phyloP scores from a whole-genome alignment of 768 basidiomycete species.

The Tricholomella constricta region DNA sequence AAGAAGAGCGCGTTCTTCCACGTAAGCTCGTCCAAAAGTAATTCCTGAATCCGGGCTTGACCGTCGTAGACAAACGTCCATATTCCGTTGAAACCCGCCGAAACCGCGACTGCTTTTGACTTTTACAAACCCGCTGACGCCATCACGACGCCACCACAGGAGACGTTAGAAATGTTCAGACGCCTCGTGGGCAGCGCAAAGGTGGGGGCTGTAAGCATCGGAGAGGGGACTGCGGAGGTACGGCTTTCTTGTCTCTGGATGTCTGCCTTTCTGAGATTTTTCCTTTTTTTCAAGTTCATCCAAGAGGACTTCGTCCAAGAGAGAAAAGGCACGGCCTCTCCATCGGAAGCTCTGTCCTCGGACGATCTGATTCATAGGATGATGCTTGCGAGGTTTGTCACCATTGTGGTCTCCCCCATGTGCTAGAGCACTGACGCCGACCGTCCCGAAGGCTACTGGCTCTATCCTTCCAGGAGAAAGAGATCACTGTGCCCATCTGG shows the following conservation, averaged over 20 bases:
- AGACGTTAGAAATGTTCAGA: constrained; percentile 57
- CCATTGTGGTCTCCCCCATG: background rate
- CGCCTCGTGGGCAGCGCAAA: constrained; percentile 63
- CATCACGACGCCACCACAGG: constrained; percentile 46
- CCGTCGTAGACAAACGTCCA: constrained; percentile 56
- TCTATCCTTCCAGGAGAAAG: constrained; percentile 55
- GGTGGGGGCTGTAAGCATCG: constrained; percentile 53
- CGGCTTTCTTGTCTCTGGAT: constrained; percentile 6
- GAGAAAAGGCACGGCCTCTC: constrained; percentile 33
- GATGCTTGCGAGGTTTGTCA: constrained; percentile 64
- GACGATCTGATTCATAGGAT: constrained; percentile 71
- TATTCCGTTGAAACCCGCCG: constrained; percentile 45
- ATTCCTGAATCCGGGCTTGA: constrained; percentile 1
- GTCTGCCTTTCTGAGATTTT: background rate
- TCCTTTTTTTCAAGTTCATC: constrained; percentile 51
- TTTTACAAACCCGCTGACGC: constrained; percentile 53
- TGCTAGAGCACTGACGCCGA: background rate
- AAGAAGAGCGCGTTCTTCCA: constrained; percentile 73
- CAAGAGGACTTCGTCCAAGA: constrained; percentile 72
- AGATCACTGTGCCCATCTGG: constrained; percentile 64
- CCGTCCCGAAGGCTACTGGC: constrained; percentile 54
- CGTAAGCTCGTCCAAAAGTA: constrained; percentile 35
- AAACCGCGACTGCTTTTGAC: constrained; percentile 18
- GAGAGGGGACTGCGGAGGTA: constrained; percentile 63
- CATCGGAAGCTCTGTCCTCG: constrained; percentile 42